Evolutionary conservation across 2,329 filamentous ascomycete genomes (phyloP).

Genomic region (Thielaviopsis punctulata): DNA sequence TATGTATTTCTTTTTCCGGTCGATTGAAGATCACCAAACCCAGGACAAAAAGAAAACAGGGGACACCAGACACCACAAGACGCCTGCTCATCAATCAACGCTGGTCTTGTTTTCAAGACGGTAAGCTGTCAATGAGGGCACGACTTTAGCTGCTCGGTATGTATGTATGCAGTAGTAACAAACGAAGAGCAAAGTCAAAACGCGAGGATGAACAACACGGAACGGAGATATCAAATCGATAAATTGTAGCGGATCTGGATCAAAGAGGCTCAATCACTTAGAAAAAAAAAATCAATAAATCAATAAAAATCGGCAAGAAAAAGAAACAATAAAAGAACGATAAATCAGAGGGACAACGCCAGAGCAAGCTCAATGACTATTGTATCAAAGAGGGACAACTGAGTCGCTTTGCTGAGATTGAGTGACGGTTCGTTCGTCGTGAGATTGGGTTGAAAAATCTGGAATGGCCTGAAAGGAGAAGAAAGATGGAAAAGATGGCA

Average conservation of each 20-base stretch:
- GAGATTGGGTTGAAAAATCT: slow-evolving; percentile 10
- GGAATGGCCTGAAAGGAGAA: slow-evolving; percentile 16
- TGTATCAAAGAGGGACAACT: too few species aligned
- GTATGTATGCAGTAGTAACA: not conserved
- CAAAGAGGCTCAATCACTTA: not conserved
- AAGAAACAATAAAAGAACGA: not conserved
- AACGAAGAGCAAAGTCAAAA: not conserved
- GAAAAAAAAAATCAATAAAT: not conserved
- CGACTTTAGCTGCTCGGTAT: too few species aligned
- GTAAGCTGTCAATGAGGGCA: too few species aligned
- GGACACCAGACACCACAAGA: not conserved
- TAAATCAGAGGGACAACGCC: not conserved
- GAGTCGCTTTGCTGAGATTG: not conserved
- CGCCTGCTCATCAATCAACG: too few species aligned
- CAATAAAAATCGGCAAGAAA: not conserved
- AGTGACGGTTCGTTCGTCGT: not conserved
- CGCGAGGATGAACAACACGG: not conserved
- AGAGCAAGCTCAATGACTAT: too few species aligned
- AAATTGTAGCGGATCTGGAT: not conserved
- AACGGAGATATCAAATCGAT: not conserved
- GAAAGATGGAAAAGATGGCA: slow-evolving; percentile 12
- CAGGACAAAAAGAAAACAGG: not conserved
- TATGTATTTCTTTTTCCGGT: not conserved
- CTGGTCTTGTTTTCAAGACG: too few species aligned
- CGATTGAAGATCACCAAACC: not conserved